Evolutionary conservation across 306 rosid genomes (phyloP).

Genomic region (Begonia loranthoides): DNA sequence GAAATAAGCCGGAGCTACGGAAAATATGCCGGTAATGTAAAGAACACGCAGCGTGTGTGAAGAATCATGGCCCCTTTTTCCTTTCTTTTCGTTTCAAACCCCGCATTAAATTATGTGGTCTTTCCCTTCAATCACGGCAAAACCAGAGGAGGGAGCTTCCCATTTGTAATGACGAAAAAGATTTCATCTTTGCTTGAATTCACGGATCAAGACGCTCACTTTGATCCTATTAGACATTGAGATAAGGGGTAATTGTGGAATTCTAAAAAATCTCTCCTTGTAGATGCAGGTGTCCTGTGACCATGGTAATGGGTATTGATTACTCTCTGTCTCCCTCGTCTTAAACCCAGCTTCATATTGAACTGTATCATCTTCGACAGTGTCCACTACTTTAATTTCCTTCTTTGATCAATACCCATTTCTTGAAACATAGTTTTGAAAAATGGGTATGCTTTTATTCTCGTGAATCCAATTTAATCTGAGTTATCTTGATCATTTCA

Average conservation of each 20-base stretch:
- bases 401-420: neutral
- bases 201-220: neutral
- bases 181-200: neutral
- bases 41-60: too few relatives aligned
- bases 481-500: too few relatives aligned
- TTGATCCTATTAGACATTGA: neutral
- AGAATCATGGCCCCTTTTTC: neutral
- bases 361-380: too few relatives aligned
- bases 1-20: conserved; percentile 1
- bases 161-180: neutral
- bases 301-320: conserved; percentile 21
- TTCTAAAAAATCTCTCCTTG: conserved; percentile 3
- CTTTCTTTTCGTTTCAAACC: conserved; percentile 20
- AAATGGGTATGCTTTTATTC: too few relatives aligned
- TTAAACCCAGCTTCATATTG: too few relatives aligned
- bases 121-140: conserved; percentile 57
- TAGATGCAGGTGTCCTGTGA: conserved; percentile 29
- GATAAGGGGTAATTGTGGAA: conserved; percentile 20
- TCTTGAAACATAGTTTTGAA: neutral
- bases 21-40: too few relatives aligned
- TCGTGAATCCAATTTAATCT: too few relatives aligned
- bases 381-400: neutral
- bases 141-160: conserved; percentile 25
- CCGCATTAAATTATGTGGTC: conserved; percentile 7
- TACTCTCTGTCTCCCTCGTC: neutral